Evolutionary conservation across 441 rosid genomes (phyloP).

Genomic region (Pelargonium australe): DNA sequence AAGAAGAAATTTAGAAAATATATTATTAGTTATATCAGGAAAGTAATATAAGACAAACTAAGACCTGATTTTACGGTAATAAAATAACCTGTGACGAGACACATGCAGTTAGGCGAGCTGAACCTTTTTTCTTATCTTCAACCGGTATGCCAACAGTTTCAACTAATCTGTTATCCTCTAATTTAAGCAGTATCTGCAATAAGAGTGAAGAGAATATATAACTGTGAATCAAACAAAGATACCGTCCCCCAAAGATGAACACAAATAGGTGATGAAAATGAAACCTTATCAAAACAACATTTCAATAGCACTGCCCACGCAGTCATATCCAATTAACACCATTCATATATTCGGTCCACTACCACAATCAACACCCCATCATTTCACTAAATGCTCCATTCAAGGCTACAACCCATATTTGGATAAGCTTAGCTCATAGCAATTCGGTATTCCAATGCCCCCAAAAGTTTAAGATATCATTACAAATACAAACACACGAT

Average conservation of each 20-base stretch:
- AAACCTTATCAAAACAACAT: slow-evolving; percentile 2
- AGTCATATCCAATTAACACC: background rate
- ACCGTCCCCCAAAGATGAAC: no score
- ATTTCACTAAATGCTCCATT: background rate
- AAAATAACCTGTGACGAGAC: slow-evolving; percentile 78
- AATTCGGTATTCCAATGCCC: no score
- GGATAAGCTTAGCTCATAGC: no score
- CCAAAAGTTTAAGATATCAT: background rate
- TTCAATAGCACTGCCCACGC: background rate
- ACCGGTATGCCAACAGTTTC: slow-evolving; percentile 97
- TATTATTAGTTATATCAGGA: background rate
- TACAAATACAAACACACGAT: background rate
- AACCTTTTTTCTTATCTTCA: slow-evolving; percentile 55
- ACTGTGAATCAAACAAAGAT: background rate
- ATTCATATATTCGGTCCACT: background rate
- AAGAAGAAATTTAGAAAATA: background rate
- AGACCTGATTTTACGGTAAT: background rate
- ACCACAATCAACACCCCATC: background rate
- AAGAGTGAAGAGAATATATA: background rate
- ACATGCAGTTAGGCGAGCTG: slow-evolving; percentile 76
- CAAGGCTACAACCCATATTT: no score
- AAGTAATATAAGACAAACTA: background rate
- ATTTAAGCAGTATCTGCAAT: slow-evolving; percentile 61
- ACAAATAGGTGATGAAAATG: background rate
- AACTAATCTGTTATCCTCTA: slow-evolving; percentile 74